These are phyloP conservation scores for Starmera quercuum DNA, from an alignment of 805 yeast genomes.

Conservation along the genomic window DNA sequence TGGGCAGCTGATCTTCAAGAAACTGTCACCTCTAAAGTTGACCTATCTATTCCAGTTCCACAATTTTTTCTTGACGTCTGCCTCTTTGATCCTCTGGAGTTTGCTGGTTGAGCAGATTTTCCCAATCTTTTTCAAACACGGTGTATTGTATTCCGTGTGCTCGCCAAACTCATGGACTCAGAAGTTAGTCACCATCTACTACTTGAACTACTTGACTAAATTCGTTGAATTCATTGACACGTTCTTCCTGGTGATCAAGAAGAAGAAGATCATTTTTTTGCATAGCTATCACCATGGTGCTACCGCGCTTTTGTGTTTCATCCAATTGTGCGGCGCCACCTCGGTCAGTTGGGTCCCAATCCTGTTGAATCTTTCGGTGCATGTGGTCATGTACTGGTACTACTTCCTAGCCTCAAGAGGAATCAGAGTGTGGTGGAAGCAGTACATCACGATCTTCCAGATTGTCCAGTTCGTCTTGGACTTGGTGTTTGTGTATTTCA, in stretches of 20 bases:
- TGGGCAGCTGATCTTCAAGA: constrained; percentile 59
- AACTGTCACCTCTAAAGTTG: constrained; percentile 61
- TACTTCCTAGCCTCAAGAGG: constrained; percentile 90
- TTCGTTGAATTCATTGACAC: constrained; percentile 88
- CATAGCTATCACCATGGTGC: constrained; percentile 99
- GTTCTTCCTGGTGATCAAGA: constrained; percentile 81
- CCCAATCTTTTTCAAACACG: constrained; percentile 69
- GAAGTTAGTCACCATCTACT: constrained; percentile 75
- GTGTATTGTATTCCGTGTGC: constrained; percentile 81
- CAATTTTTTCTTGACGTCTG: constrained; percentile 64
- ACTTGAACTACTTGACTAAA: constrained; percentile 86
- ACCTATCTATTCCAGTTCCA: constrained; percentile 77
- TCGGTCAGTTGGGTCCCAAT: constrained; percentile 95
- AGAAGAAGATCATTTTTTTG: constrained; percentile 84
- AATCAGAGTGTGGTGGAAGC: constrained; percentile 98
- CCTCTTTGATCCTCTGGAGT: constrained; percentile 58
- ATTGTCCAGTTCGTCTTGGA: constrained; percentile 89
- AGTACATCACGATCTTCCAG: constrained; percentile 96
- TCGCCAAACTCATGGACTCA: constrained; percentile 73
- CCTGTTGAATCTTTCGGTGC: constrained; percentile 81
- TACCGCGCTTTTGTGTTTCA: constrained; percentile 88
- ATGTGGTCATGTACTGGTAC: constrained; percentile 96
- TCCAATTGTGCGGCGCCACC: constrained; percentile 85
- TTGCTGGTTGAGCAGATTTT: constrained; percentile 78
- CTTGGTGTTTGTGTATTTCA: constrained; percentile 85